Percentiles rank a stretch among this genome's conserved stretches.
These are phyloP conservation scores for Paramecium caudatum DNA, from an alignment of 73 alveolate species.

Conservation along the genomic window DNA sequence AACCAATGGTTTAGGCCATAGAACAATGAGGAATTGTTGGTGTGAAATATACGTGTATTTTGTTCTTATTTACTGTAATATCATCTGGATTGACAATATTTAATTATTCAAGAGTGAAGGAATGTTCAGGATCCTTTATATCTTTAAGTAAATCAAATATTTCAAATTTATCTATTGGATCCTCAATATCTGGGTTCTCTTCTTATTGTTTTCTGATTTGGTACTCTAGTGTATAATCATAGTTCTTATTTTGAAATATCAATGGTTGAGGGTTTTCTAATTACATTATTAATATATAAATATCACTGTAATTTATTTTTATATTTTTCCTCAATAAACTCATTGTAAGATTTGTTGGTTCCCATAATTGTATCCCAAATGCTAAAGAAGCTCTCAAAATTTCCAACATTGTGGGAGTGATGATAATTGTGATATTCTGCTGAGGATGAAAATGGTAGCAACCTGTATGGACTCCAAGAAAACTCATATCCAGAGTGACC, in stretches of 20 bases:
- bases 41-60: slow-evolving; percentile 32
- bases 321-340: background rate
- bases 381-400: slow-evolving; percentile 80
- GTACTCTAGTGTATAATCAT: background rate
- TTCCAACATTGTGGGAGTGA: slow-evolving; percentile 86
- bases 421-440: slow-evolving; percentile 84
- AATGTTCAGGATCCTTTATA: slow-evolving; percentile 64
- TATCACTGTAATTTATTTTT: background rate
- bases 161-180: slow-evolving; percentile 51
- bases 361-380: slow-evolving; percentile 81
- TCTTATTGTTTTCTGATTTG: slow-evolving; percentile 1
- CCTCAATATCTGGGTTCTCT: slow-evolving; percentile 13
- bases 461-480: slow-evolving; percentile 90
- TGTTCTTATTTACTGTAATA: background rate
- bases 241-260: slow-evolving; percentile 3
- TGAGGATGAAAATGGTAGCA: slow-evolving; percentile 84
- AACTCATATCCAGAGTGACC: slow-evolving; percentile 83
- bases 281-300: slow-evolving; percentile 34
- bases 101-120: slow-evolving; percentile 42
- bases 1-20: slow-evolving; percentile 56
- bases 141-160: slow-evolving; percentile 30
- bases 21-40: slow-evolving; percentile 72
- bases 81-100: slow-evolving; percentile 6
- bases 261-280: slow-evolving; percentile 57
- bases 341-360: slow-evolving; percentile 60